Conservation (phyloP, 352 stramenopile species). For the Phytophthora macrochlamydospora region DNA sequence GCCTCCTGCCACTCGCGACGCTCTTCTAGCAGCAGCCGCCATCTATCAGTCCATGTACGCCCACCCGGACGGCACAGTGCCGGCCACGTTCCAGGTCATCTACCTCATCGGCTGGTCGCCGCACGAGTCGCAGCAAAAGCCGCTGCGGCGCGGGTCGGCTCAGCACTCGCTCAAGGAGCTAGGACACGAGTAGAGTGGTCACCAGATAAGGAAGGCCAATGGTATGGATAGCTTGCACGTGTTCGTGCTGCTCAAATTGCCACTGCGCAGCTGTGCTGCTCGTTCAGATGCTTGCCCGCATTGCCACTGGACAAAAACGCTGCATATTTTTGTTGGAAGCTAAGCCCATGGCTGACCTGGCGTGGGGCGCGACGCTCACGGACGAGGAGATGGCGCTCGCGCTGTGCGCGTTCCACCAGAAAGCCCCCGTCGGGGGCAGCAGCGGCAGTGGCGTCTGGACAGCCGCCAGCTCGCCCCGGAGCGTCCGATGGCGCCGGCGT, state of each 20-base stretch:
- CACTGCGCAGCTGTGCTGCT: no score
- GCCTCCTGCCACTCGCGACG: slow-evolving; percentile 85
- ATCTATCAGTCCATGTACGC: slow-evolving; percentile 96
- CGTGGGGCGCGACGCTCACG: slow-evolving; percentile 24
- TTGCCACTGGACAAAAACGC: no score
- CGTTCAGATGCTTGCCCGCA: no score
- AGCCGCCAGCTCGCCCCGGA: slow-evolving; percentile 10
- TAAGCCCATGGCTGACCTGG: slow-evolving; percentile 31
- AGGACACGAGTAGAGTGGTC: slow-evolving; percentile 20
- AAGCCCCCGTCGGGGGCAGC: slow-evolving; percentile 7
- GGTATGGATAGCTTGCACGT: no score
- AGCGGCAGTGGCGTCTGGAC: slow-evolving; percentile 10
- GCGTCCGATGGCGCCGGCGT: not conserved
- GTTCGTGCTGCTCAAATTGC: no score
- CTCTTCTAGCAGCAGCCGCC: slow-evolving; percentile 92
- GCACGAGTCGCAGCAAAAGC: slow-evolving; percentile 94
- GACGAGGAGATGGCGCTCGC: slow-evolving; percentile 35
- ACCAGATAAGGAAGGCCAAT: not conserved
- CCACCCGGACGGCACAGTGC: slow-evolving; percentile 86
- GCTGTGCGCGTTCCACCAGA: slow-evolving; percentile 30
- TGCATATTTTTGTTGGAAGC: no score
- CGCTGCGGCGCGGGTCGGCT: slow-evolving; percentile 81
- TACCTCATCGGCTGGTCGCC: slow-evolving; percentile 99
- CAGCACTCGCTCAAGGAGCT: slow-evolving; percentile 83
- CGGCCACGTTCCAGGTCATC: slow-evolving; percentile 96